phyloP scores from a whole-genome alignment of 2,329 filamentous ascomycete species.

The Epichloe elymi region DNA sequence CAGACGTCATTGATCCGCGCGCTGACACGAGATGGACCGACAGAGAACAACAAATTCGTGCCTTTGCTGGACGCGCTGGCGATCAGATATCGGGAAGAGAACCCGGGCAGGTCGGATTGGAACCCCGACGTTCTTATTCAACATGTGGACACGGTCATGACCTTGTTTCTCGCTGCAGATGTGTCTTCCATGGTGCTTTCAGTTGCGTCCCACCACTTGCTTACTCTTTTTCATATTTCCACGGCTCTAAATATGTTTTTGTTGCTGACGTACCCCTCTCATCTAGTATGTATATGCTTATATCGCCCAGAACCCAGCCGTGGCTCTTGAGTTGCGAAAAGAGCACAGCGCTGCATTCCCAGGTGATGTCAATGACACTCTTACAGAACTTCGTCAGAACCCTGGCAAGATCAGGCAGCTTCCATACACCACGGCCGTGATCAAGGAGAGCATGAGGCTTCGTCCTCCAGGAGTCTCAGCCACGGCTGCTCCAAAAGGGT shows the following conservation, averaged over 20 bases:
- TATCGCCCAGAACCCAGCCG: neutral
- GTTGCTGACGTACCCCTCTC: neutral
- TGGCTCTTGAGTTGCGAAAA: slow-evolving; percentile 1
- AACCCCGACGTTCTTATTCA: neutral
- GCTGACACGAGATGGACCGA: neutral
- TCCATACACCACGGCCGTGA: slow-evolving; percentile 1
- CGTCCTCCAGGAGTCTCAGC: neutral
- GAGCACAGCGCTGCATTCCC: neutral
- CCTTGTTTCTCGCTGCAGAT: slow-evolving; percentile 1
- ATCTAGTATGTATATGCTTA: neutral
- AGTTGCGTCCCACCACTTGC: neutral
- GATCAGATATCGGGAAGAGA: neutral
- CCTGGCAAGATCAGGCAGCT: slow-evolving; percentile 1
- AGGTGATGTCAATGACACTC: neutral
- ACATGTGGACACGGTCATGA: slow-evolving; percentile 1
- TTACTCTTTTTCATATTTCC: neutral
- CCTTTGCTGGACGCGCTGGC: neutral
- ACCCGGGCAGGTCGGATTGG: neutral
- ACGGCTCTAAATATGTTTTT: neutral
- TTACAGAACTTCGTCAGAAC: neutral
- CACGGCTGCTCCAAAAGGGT: neutral
- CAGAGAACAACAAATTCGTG: neutral
- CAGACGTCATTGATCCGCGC: neutral
- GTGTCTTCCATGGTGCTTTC: slow-evolving; percentile 3
- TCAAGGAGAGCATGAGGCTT: slow-evolving; percentile 2